These are phyloP conservation scores for Kwoniella sp. DNA, from an alignment of 768 basidiomycete species.

Conservation along the genomic window DNA sequence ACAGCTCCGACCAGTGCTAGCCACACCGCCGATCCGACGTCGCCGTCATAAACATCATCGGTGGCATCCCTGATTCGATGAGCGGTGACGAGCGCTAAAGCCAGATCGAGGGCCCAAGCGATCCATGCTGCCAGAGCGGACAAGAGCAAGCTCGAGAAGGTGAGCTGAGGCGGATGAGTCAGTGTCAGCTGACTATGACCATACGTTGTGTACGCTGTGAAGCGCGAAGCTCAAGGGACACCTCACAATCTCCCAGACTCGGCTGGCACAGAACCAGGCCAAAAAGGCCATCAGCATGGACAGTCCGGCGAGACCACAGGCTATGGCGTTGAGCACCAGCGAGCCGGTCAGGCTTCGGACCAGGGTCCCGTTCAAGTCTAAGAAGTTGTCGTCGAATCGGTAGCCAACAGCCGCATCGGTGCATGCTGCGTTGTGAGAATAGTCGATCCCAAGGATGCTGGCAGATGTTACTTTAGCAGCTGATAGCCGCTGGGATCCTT, in stretches of 20 bases:
- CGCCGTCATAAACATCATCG: slow-evolving; percentile 14
- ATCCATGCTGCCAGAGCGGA: slow-evolving; percentile 26
- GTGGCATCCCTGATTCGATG: slow-evolving; percentile 24
- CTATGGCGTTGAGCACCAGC: slow-evolving; percentile 37
- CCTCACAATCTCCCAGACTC: slow-evolving; percentile 37
- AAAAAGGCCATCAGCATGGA: slow-evolving; percentile 36
- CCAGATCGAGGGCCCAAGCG: slow-evolving; percentile 33
- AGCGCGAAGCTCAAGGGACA: background rate
- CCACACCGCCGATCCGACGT: slow-evolving; percentile 40
- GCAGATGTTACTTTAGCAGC: background rate
- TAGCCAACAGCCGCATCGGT: slow-evolving; percentile 68
- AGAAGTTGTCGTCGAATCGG: slow-evolving; percentile 57
- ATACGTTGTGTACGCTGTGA: background rate
- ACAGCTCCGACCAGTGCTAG: slow-evolving; percentile 33
- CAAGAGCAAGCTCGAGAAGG: slow-evolving; percentile 33
- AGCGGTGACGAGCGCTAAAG: slow-evolving; percentile 28
- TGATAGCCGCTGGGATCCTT: background rate
- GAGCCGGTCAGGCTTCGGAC: slow-evolving; percentile 25
- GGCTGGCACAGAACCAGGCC: slow-evolving; percentile 36
- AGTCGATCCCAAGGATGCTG: slow-evolving; percentile 54
- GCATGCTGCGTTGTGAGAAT: slow-evolving; percentile 55
- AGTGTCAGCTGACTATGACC: background rate
- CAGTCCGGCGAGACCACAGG: slow-evolving; percentile 35
- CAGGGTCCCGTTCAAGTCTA: slow-evolving; percentile 42
- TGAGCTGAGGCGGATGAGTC: slow-evolving; percentile 16